These are phyloP conservation scores for Murraya koenigii DNA, from an alignment of 345 rosid genomes.

Conservation along the genomic window DNA sequence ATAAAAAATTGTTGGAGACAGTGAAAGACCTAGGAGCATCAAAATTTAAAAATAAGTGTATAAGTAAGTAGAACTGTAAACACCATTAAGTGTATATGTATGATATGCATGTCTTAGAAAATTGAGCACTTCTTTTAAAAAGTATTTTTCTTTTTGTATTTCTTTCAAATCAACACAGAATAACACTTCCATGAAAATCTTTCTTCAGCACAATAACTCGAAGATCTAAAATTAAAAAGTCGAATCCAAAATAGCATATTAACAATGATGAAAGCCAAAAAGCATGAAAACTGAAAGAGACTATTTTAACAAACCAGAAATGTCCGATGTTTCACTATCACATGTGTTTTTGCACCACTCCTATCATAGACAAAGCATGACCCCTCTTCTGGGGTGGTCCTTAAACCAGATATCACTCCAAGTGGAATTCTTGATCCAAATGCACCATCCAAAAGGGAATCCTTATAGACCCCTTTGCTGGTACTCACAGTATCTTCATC, in stretches of 20 bases:
- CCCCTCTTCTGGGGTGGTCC: conserved; percentile 74
- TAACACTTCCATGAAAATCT: background rate
- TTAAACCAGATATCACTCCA: conserved; percentile 72
- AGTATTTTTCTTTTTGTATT: background rate
- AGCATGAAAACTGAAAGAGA: conserved; percentile 23
- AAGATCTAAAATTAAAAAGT: background rate
- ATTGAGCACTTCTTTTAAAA: conserved; percentile 1
- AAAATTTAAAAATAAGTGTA: background rate
- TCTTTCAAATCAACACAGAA: background rate
- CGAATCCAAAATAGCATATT: conserved; percentile 9
- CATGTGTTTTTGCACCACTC: conserved; percentile 76
- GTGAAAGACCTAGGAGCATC: background rate
- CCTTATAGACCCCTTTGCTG: conserved; percentile 14
- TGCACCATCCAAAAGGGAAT: conserved; percentile 23
- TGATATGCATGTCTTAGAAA: background rate
- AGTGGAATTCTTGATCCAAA: conserved; percentile 47
- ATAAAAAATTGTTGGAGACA: background rate
- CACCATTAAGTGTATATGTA: background rate
- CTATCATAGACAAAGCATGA: conserved; percentile 76
- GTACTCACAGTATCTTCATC: conserved; percentile 26
- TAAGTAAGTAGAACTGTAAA: background rate
- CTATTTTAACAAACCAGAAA: conserved; percentile 64
- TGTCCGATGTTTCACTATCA: conserved; percentile 86
- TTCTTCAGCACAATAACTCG: background rate
- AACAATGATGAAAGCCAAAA: conserved; percentile 9